phyloP scores from a whole-genome alignment of 1,284 basidiomycete genomes.

The Schizophyllum amplum region DNA sequence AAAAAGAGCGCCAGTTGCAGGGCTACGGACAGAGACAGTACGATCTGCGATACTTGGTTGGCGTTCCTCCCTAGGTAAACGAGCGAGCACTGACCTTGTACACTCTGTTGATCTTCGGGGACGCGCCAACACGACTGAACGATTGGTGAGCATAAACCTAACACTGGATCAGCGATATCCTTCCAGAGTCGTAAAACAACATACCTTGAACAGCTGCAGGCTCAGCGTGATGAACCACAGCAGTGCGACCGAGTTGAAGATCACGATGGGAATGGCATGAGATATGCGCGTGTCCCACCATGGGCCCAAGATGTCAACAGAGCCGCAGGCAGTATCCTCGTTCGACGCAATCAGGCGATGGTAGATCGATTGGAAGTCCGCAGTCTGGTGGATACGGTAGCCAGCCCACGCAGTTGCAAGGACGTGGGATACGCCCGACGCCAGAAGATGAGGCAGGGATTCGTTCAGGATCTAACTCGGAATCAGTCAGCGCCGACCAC shows the following conservation, averaged over 20 bases:
- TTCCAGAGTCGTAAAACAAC: constrained; percentile 1
- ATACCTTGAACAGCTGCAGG: constrained; percentile 31
- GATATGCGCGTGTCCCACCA: constrained; percentile 29
- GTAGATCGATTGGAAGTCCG: constrained; percentile 23
- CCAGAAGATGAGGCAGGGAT: constrained; percentile 39
- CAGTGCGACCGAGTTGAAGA: constrained; percentile 26
- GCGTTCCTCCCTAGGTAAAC: background rate
- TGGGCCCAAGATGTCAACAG: constrained; percentile 26
- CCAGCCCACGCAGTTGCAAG: constrained; percentile 35
- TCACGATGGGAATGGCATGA: constrained; percentile 27
- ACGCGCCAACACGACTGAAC: constrained; percentile 44
- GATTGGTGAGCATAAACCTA: constrained; percentile 42
- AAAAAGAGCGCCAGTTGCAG: constrained; percentile 48
- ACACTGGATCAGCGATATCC: background rate
- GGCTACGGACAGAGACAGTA: constrained; percentile 39
- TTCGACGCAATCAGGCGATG: constrained; percentile 17
- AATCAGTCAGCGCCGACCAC: constrained; percentile 1
- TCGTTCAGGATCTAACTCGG: constrained; percentile 36
- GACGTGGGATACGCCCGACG: constrained; percentile 32
- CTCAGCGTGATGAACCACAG: constrained; percentile 26
- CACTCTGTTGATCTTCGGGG: constrained; percentile 33
- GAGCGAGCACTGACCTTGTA: constrained; percentile 30
- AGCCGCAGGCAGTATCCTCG: constrained; percentile 26
- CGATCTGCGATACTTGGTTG: constrained; percentile 26
- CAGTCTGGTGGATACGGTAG: constrained; percentile 27